phyloP scores from a whole-genome alignment of 192 early-diverging fungal species.

The Umbelopsis vinacea region DNA sequence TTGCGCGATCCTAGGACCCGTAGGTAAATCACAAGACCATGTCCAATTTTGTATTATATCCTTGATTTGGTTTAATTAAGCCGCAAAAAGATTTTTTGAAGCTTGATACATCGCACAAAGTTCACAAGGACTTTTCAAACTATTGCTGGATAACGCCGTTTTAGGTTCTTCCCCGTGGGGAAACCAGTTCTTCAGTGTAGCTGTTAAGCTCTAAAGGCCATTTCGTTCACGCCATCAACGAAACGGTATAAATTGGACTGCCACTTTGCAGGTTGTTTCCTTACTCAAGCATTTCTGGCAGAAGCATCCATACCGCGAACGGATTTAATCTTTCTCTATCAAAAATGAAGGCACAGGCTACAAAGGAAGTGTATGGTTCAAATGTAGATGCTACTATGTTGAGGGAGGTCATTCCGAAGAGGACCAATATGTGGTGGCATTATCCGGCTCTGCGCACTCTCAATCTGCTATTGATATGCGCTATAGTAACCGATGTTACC shows the following conservation, averaged over 20 bases:
- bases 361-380: background rate
- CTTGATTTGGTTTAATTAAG: background rate
- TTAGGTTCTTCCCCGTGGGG: slow-evolving; percentile 8
- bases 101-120: background rate
- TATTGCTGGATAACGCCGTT: background rate
- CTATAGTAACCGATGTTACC: background rate
- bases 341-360: background rate
- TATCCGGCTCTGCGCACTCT: slow-evolving; percentile 19
- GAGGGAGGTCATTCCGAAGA: background rate
- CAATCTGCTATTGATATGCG: background rate
- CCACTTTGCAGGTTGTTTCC: background rate
- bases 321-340: background rate
- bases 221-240: background rate
- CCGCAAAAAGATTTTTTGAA: background rate
- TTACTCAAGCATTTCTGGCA: background rate
- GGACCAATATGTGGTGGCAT: slow-evolving; percentile 21
- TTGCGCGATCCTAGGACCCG: background rate
- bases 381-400: background rate
- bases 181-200: background rate
- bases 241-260: background rate
- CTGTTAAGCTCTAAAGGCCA: background rate
- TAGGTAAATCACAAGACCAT: background rate
- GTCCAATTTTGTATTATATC: background rate
- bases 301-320: background rate
- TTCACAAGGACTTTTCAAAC: background rate